Base-by-base conservation (phyloP, 331 rosid genomes). In the Acacia concinna region DNA sequence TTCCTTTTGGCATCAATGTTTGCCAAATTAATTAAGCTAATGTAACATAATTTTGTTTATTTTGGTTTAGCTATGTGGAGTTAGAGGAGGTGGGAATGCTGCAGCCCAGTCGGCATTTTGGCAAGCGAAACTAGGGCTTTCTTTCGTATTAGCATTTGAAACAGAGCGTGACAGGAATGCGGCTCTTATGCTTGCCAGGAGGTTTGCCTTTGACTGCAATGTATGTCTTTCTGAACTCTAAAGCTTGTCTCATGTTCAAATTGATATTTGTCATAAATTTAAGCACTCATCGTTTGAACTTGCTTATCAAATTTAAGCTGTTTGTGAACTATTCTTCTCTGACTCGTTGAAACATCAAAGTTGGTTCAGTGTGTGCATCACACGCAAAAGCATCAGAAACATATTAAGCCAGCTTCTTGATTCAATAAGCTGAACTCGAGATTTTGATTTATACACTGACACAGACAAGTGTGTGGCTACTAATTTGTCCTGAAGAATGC, bases 31-130 rank as follows among this genome's bases (percentile, higher is more conserved):
- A 71, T 71, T 37, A 30, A 25, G 30, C 52, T 31, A 43, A 56
- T 15, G 13, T 28, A 44, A 14, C 21, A 71, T 27, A 25, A 27
- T 12, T 65, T 21, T 68, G 47, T 38, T 43, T 17, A 82, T 71
- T 31, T 30, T 85, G 72, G 63, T 83, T 67, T 43, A 94, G 98
- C 89, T 94, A 30, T 94, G 98, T 35, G 98, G 98, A 60, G 97
- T 94, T 73, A 83, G 98, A 64, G 97, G 98, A 35, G 97, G 96
- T 3, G 98, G 98, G 23, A 94, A 90, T 81, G 98, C 98, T 1
- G 97, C 94, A 3, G 86, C 98, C 1, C 98, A 90, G 78, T 97
- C 96, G 66, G 51, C 90, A 68, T 94, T 86, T 90, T 94, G 98
- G 98, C 94, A 90, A 84, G 91, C 94, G 7, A 91, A 86, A 84